Evolutionary conservation across 371 early-diverging fungal species (phyloP).

Genomic region (Mortierella sp.): DNA sequence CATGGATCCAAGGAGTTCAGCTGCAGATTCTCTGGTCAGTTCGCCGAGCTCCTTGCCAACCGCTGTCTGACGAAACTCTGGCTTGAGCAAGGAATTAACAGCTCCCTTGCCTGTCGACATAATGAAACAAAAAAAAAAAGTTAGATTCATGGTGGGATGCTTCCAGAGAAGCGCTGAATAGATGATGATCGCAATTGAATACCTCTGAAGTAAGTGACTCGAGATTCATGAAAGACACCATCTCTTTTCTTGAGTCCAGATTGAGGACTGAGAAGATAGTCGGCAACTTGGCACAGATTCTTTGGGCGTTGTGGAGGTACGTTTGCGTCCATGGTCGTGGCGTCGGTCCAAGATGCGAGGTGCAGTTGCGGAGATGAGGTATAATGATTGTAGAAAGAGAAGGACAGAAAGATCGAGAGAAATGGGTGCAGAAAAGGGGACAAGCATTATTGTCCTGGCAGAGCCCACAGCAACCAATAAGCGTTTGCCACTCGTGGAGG

Average conservation of each 20-base stretch:
- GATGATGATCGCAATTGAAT: constrained; percentile 9
- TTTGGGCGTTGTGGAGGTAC: constrained; percentile 62
- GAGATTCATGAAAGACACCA: constrained; percentile 91
- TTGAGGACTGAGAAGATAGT: constrained; percentile 71
- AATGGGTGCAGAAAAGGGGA: constrained; percentile 1
- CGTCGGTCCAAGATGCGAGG: constrained; percentile 1
- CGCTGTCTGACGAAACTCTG: constrained; percentile 69
- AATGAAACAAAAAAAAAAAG: not conserved
- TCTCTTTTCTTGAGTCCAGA: constrained; percentile 85
- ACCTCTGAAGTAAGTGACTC: constrained; percentile 96
- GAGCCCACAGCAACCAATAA: constrained; percentile 24
- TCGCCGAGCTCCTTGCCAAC: constrained; percentile 63
- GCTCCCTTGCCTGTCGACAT: constrained; percentile 82
- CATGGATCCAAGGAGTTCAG: constrained; percentile 76
- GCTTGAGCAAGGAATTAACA: constrained; percentile 86
- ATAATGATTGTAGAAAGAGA: constrained; percentile 1
- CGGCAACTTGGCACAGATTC: constrained; percentile 71
- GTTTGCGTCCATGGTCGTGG: constrained; percentile 34
- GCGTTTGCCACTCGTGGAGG: constrained; percentile 25
- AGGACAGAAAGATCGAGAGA: constrained; percentile 7
- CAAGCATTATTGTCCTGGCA: not conserved
- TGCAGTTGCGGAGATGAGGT: constrained; percentile 8
- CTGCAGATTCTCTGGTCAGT: constrained; percentile 75
- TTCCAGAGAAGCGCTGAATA: not conserved
- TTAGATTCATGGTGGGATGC: not conserved